Evolutionary conservation across 2,329 filamentous ascomycete genomes (phyloP).

Genomic region (Trichophyton mentagrophytes): DNA sequence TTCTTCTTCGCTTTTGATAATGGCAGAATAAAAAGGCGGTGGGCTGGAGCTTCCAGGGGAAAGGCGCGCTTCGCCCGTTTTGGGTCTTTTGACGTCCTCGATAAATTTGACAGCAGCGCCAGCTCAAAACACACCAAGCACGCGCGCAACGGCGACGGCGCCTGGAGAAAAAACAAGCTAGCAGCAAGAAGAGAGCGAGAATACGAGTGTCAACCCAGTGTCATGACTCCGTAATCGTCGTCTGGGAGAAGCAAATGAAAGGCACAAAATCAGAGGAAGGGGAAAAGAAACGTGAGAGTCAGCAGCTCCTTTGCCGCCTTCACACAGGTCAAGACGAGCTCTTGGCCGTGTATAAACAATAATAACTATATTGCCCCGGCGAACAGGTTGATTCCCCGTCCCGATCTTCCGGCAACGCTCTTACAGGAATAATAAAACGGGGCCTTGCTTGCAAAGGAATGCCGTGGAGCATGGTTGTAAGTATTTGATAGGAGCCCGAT

Average conservation of each 20-base stretch:
- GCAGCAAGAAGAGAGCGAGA: not conserved
- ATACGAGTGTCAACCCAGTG: not conserved
- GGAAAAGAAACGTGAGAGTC: not conserved
- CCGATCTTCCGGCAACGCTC: not conserved
- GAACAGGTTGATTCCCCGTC: not conserved
- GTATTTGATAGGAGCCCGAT: not conserved
- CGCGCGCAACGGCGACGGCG: not conserved
- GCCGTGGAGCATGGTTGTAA: not conserved
- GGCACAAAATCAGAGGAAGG: not conserved
- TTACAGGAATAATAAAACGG: not conserved
- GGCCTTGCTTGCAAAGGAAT: not conserved
- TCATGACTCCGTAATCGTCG: not conserved
- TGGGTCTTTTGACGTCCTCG: not conserved
- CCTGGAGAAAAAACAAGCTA: not conserved
- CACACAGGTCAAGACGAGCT: not conserved
- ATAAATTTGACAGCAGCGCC: not conserved
- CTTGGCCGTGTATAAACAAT: not conserved
- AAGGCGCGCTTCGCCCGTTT: not conserved
- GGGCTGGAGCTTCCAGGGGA: constrained; percentile 1
- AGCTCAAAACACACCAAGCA: not conserved
- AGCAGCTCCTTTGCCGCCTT: not conserved
- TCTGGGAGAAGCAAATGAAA: not conserved
- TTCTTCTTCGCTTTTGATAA: not conserved
- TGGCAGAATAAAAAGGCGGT: not conserved
- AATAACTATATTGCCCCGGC: not conserved